phyloP scores from a whole-genome alignment of 1,139 yeast genomes.

The Scheffersomyces lignicola region DNA sequence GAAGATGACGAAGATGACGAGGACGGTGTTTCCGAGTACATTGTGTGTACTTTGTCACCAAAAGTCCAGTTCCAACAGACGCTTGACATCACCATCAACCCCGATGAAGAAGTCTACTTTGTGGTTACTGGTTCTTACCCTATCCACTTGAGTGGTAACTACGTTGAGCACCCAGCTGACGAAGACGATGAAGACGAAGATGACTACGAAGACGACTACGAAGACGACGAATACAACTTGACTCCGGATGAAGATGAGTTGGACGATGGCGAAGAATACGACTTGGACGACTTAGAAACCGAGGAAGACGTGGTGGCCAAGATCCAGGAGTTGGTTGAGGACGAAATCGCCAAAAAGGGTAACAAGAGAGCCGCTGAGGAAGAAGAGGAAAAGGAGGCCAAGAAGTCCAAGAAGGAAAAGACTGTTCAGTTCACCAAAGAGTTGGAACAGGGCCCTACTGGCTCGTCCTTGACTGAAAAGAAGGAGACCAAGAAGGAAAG shows the following conservation, averaged over 20 bases:
- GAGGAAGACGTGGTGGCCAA: constrained; percentile 56
- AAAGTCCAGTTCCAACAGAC: constrained; percentile 84
- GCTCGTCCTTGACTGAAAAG: constrained; percentile 40
- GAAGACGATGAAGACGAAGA: constrained; percentile 58
- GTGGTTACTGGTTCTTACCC: constrained; percentile 96
- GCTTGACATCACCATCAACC: constrained; percentile 83
- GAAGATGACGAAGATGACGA: constrained; percentile 57
- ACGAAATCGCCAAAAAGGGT: constrained; percentile 33
- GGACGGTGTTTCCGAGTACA: constrained; percentile 68
- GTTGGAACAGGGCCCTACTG: constrained; percentile 91
- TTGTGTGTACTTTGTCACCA: constrained; percentile 90
- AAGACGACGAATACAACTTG: constrained; percentile 77
- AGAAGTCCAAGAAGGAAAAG: constrained; percentile 52
- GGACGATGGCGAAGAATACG: constrained; percentile 39
- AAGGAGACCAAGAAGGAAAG: constrained; percentile 23
- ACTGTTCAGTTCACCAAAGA: constrained; percentile 86
- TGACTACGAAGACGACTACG: constrained; percentile 49
- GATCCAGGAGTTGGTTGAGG: constrained; percentile 62
- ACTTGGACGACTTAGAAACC: constrained; percentile 63
- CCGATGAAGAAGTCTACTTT: constrained; percentile 92
- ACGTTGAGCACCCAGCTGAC: constrained; percentile 91
- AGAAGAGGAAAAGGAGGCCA: constrained; percentile 24
- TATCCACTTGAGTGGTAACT: constrained; percentile 90
- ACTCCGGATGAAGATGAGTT: constrained; percentile 93
- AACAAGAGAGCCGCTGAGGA: constrained; percentile 34